Base-by-base conservation (phyloP, 106 monocot species). In the Dioscorea dumetorum region DNA sequence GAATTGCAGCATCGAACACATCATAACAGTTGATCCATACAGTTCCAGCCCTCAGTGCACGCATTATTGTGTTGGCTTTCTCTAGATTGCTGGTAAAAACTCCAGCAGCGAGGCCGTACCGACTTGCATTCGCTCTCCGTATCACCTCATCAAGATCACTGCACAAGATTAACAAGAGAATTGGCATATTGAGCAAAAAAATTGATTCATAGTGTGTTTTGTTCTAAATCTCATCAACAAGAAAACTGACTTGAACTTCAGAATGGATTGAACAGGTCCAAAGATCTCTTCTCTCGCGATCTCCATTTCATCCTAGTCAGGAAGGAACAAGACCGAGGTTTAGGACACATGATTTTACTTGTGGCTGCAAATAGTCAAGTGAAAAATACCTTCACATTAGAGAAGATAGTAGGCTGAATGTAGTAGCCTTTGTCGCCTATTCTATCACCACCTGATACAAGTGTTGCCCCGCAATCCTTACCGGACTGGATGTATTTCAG, bases 201-300 rank as follows among this genome's bases (percentile, higher is more conserved):
- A 51, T 13, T 54, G 54, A 19, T 13, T 19, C 54, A 54, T 12
- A 19, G 4, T 13, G 18, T 12, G 54, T 18, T 4, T 8, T 54
- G 19, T 19, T 18, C 19, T 18, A 18, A 54, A 54, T 16, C 54
- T 8, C 33, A 17, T 62, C 7, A 5, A 31, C 61, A 62, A 16
- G 32, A 61, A 33, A 33, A 85, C 82, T 88, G 24, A 91, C 94
- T 74, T 91, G 85, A 95, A 95, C 68, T 95, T 95, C 49, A 95
- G 79, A 28, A 95, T 91, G 8, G 91, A 78, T 61, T 95, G 94
- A 49, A 95, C 94, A 10, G 94, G 94, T 53, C 94, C 94, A 32
- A 95, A 95, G 58, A 95, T 95, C 75, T 95, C 94, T 0, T 95
- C 91, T 73, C 69, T 81, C 16, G 94, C 94, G 33, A 95, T 95